These are phyloP conservation scores for Chlorella vulgaris DNA, from an alignment of 139 green algal species.

Conservation along the genomic window DNA sequence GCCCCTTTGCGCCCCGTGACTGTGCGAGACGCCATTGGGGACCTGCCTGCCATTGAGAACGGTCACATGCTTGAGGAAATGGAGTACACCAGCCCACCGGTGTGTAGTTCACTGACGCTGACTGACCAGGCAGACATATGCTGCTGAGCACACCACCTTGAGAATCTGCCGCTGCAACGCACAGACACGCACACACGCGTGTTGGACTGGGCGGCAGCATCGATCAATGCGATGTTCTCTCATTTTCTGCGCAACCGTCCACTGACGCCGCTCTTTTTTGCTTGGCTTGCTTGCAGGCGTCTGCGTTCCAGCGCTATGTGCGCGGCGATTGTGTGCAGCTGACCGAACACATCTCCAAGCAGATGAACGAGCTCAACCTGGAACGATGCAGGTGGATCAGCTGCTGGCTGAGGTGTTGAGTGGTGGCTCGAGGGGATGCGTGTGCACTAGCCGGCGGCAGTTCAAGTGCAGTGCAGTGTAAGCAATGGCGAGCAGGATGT, in stretches of 20 bases:
- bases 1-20: constrained; percentile 90
- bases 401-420: neutral
- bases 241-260: no score
- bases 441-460: no score
- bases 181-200: no score
- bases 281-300: constrained; percentile 2
- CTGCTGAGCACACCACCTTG: neutral
- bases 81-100: constrained; percentile 43
- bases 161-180: no score
- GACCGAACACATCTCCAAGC: constrained; percentile 93
- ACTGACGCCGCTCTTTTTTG: no score
- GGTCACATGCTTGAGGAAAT: constrained; percentile 66
- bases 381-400: constrained; percentile 76
- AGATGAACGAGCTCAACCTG: constrained; percentile 97
- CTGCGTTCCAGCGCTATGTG: constrained; percentile 74
- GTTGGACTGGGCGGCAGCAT: no score
- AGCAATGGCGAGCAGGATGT: no score
- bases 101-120: constrained; percentile 19
- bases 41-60: constrained; percentile 90
- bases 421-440: neutral
- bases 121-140: no score
- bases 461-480: no score
- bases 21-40: constrained; percentile 90
- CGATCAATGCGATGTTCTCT: no score
- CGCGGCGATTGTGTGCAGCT: constrained; percentile 59